A percentile compares a stretch with the other conserved stretches of the same genome.
phyloP scores from a whole-genome alignment of 495 filamentous ascomycete genomes.

The Apiosordaria backusii region DNA sequence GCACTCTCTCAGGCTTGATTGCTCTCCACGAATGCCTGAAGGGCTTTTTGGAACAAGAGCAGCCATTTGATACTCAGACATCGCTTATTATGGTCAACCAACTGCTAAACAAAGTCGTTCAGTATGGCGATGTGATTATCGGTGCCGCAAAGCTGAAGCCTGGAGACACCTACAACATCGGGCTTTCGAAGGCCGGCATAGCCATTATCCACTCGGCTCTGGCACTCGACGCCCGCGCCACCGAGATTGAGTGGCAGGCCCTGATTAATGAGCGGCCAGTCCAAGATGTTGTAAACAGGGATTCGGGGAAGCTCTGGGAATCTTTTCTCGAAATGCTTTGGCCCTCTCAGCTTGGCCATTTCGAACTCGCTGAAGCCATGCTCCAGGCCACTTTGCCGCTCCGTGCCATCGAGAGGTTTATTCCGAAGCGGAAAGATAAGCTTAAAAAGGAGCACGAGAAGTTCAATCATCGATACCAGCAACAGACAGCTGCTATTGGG shows the following conservation, averaged over 20 bases:
- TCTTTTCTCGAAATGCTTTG: conserved; percentile 65
- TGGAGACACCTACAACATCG: conserved; percentile 36
- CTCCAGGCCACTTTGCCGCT: conserved; percentile 67
- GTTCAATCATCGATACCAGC: conserved; percentile 71
- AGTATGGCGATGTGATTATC: conserved; percentile 46
- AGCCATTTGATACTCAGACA: conserved; percentile 43
- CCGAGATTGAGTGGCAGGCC: conserved; percentile 66
- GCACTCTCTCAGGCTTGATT: conserved; percentile 45
- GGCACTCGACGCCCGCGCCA: conserved; percentile 68
- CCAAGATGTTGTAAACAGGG: conserved; percentile 62
- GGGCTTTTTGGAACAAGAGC: conserved; percentile 40
- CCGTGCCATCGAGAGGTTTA: conserved; percentile 69
- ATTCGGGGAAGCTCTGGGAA: conserved; percentile 72
- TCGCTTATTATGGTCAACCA: conserved; percentile 51
- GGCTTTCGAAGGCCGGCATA: conserved; percentile 47
- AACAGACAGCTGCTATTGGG: conserved; percentile 64
- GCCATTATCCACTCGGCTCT: conserved; percentile 68
- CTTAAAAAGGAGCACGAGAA: conserved; percentile 48
- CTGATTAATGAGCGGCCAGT: conserved; percentile 56
- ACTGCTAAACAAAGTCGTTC: conserved; percentile 47
- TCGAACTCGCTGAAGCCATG: conserved; percentile 64
- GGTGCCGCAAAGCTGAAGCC: conserved; percentile 37
- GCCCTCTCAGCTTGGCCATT: conserved; percentile 55
- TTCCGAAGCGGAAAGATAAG: conserved; percentile 44
- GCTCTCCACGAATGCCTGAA: conserved; percentile 44